Percentiles rank a stretch among this genome's conserved stretches.
phyloP scores from a whole-genome alignment of 2,329 filamentous ascomycete genomes.

The Aspergillus sergii region DNA sequence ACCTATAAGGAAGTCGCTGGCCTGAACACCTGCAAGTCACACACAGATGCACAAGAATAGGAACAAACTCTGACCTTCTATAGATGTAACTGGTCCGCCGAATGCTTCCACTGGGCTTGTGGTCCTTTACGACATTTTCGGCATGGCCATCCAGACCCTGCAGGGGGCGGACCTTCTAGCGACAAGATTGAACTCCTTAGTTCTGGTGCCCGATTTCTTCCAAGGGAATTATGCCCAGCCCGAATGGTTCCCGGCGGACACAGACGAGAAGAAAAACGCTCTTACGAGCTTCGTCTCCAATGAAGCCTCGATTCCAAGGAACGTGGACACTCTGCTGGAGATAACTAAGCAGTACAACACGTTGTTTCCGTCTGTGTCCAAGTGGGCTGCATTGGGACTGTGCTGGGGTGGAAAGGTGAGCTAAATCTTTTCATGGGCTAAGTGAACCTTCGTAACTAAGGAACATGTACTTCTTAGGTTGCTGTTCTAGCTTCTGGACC shows the following conservation, averaged over 20 bases:
- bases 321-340: constrained; percentile 33
- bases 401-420: constrained; percentile 75
- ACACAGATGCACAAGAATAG: not conserved
- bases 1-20: constrained; percentile 60
- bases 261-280: constrained; percentile 63
- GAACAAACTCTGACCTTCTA: not conserved
- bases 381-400: constrained; percentile 64
- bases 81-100: constrained; percentile 50
- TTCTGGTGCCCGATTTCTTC: constrained; percentile 48
- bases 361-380: constrained; percentile 58
- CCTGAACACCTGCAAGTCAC: constrained; percentile 53
- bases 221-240: constrained; percentile 46
- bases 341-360: constrained; percentile 51
- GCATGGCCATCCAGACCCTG: constrained; percentile 65
- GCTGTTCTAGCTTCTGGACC: constrained; percentile 49
- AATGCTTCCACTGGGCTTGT: constrained; percentile 60
- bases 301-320: constrained; percentile 33
- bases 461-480: constrained; percentile 1
- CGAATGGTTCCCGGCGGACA: constrained; percentile 63
- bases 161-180: constrained; percentile 66
- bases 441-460: not conserved
- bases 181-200: constrained; percentile 38
- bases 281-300: constrained; percentile 61
- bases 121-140: constrained; percentile 68
- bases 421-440: not conserved